Evolutionary conservation across 108 stramenopile genomes (phyloP).

Genomic region (Schizochytrium sp.): DNA sequence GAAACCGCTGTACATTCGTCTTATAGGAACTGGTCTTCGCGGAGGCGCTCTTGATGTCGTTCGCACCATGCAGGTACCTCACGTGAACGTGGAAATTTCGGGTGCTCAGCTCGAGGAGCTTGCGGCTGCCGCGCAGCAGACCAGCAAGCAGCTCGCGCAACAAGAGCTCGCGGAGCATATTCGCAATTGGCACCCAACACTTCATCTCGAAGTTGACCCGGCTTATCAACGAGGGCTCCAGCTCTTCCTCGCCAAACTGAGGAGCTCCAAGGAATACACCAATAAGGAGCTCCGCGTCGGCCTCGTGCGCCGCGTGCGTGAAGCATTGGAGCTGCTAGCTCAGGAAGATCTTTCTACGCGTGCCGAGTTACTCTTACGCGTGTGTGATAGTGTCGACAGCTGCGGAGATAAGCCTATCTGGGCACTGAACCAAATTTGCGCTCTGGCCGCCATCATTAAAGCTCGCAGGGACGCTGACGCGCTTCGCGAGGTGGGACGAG

Average conservation of each 20-base stretch:
- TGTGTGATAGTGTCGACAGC: neutral
- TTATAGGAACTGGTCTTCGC: neutral
- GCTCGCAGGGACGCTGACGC: neutral
- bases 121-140: neutral
- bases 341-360: neutral
- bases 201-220: neutral
- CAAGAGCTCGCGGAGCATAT: neutral
- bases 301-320: neutral
- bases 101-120: neutral
- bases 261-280: neutral
- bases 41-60: neutral
- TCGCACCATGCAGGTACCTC: neutral
- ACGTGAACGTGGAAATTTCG: neutral
- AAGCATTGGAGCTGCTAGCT: neutral
- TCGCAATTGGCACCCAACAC: neutral
- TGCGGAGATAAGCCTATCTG: conserved; percentile 6
- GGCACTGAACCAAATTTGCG: neutral
- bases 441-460: neutral
- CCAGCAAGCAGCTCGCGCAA: neutral
- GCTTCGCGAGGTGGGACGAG: neutral
- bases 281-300: neutral
- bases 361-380: neutral
- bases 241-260: neutral
- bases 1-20: neutral
- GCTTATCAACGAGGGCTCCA: neutral